phyloP scores from a whole-genome alignment of 805 yeast genomes.

The Lachancea sp. region DNA sequence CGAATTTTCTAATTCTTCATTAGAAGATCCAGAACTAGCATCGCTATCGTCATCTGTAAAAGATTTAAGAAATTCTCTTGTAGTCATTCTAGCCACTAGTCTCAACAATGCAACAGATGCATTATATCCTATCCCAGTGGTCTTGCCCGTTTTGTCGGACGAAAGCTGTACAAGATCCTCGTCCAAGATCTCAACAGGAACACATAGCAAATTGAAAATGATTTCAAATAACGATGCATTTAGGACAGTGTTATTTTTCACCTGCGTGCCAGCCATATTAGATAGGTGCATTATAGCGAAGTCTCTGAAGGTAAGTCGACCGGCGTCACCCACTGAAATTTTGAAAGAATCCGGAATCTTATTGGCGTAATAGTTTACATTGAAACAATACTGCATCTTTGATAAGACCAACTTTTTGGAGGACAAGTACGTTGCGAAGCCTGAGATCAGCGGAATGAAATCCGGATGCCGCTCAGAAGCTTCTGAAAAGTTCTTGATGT shows the following conservation, averaged over 20 bases:
- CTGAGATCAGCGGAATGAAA: slow-evolving; percentile 45
- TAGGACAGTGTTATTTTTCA: slow-evolving; percentile 30
- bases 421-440: slow-evolving; percentile 45
- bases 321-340: slow-evolving; percentile 33
- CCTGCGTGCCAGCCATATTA: slow-evolving; percentile 34
- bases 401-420: slow-evolving; percentile 36
- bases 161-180: slow-evolving; percentile 20
- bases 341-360: slow-evolving; percentile 50
- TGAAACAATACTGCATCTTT: slow-evolving; percentile 42
- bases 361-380: slow-evolving; percentile 37
- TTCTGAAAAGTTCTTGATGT: slow-evolving; percentile 42
- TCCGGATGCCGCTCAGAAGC: slow-evolving; percentile 13
- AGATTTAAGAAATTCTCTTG: slow-evolving; percentile 23
- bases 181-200: slow-evolving; percentile 21
- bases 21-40: neutral
- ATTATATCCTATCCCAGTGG: slow-evolving; percentile 44
- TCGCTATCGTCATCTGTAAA: slow-evolving; percentile 7
- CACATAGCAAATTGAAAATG: slow-evolving; percentile 54
- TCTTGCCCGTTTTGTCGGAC: slow-evolving; percentile 30
- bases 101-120: slow-evolving; percentile 44
- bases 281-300: slow-evolving; percentile 51
- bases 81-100: slow-evolving; percentile 29
- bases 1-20: neutral
- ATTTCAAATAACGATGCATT: slow-evolving; percentile 49
- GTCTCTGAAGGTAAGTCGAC: slow-evolving; percentile 53